phyloP scores from a whole-genome alignment of 495 filamentous ascomycete genomes.

The Lepraria neglecta region DNA sequence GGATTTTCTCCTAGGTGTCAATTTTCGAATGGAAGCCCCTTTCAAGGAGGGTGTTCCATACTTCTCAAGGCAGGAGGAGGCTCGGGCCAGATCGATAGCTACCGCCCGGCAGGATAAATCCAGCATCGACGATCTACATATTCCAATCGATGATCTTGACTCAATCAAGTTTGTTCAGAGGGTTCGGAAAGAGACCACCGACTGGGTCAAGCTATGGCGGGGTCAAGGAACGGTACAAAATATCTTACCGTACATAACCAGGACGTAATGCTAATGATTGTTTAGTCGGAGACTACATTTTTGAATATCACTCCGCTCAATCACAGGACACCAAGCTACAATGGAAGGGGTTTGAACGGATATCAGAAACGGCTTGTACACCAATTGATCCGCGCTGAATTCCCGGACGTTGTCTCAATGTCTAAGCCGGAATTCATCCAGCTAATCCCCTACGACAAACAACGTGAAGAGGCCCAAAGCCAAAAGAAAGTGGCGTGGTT shows the following conservation, averaged over 20 bases:
- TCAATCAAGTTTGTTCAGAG: slow-evolving; percentile 50
- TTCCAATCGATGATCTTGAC: slow-evolving; percentile 49
- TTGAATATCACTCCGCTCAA: slow-evolving; percentile 33
- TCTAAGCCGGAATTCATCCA: slow-evolving; percentile 45
- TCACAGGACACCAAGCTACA: slow-evolving; percentile 18
- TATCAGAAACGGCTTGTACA: slow-evolving; percentile 62
- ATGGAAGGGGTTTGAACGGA: slow-evolving; percentile 32
- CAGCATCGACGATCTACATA: slow-evolving; percentile 42
- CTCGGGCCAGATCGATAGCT: slow-evolving; percentile 36
- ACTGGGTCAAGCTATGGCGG: slow-evolving; percentile 43
- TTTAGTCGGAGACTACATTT: slow-evolving; percentile 33
- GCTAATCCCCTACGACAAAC: slow-evolving; percentile 44
- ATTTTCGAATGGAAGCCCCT: slow-evolving; percentile 55
- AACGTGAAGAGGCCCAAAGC: slow-evolving; percentile 40
- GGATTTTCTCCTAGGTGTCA: slow-evolving; percentile 55
- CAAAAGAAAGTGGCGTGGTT: slow-evolving; percentile 36
- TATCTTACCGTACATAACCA: neutral
- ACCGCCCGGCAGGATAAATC: slow-evolving; percentile 34
- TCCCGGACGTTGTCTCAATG: slow-evolving; percentile 48
- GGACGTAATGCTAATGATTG: neutral
- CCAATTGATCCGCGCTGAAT: slow-evolving; percentile 59
- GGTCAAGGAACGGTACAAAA: slow-evolving; percentile 18
- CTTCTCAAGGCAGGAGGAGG: slow-evolving; percentile 60
- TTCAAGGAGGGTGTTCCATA: slow-evolving; percentile 60
- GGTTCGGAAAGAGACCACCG: slow-evolving; percentile 35